Conservation (phyloP, 352 stramenopile species). For the Pythium volutum region DNA sequence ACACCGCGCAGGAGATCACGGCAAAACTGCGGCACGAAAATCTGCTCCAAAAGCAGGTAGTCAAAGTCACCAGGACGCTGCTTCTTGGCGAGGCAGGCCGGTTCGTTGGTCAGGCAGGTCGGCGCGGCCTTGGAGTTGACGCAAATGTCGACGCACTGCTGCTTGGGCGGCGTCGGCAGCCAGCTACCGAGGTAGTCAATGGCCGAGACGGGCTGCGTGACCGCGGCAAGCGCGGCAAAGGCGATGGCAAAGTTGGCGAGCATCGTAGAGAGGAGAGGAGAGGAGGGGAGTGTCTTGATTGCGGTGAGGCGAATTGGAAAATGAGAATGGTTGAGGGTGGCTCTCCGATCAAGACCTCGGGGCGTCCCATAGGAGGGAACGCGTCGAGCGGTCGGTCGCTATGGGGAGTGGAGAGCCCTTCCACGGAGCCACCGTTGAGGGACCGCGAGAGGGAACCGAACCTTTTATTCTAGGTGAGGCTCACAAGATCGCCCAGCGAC, state of each 20-base stretch:
- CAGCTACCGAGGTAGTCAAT: conserved; percentile 67
- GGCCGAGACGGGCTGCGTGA: conserved; percentile 44
- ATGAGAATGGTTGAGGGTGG: not conserved
- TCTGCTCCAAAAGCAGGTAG: conserved; percentile 73
- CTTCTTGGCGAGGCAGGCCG: conserved; percentile 54
- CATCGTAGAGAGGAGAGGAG: conserved; percentile 37
- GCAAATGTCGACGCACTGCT: conserved; percentile 76
- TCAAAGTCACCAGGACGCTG: conserved; percentile 68
- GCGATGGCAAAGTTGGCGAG: conserved; percentile 22
- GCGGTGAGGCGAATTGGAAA: not conserved
- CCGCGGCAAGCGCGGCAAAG: conserved; percentile 33
- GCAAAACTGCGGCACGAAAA: conserved; percentile 81
- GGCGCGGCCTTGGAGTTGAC: conserved; percentile 53
- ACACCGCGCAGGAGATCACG: conserved; percentile 64
- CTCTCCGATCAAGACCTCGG: too few species aligned
- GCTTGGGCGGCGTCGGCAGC: conserved; percentile 36
- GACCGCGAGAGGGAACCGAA: too few species aligned
- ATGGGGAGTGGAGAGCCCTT: too few species aligned
- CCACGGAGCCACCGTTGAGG: too few species aligned
- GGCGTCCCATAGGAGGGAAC: not conserved
- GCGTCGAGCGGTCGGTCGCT: too few species aligned
- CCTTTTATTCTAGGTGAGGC: too few species aligned
- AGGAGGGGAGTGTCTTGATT: not conserved
- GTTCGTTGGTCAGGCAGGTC: conserved; percentile 51
- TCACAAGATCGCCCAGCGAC: too few species aligned